Evolutionary conservation across 768 basidiomycete genomes (phyloP).

Genomic region (Agaricus subrufescens): DNA sequence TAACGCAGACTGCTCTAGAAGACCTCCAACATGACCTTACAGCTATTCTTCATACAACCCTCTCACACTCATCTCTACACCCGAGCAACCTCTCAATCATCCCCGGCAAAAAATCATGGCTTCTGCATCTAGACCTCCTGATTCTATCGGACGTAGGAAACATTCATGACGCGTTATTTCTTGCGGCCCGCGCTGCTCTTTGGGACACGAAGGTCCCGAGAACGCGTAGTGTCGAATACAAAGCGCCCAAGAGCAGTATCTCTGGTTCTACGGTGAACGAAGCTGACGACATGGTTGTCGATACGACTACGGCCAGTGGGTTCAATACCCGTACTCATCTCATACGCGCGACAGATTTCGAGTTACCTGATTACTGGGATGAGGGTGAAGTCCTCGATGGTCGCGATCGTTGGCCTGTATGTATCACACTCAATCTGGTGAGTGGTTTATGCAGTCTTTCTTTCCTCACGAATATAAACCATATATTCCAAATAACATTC

Average conservation of each 20-base stretch:
- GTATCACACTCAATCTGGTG: slow-evolving; percentile 75
- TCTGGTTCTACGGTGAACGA: slow-evolving; percentile 1
- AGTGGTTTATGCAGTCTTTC: slow-evolving; percentile 19
- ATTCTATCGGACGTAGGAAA: slow-evolving; percentile 75
- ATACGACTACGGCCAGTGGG: slow-evolving; percentile 43
- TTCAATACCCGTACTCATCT: slow-evolving; percentile 51
- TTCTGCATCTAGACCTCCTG: slow-evolving; percentile 70
- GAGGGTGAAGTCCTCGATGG: slow-evolving; percentile 67
- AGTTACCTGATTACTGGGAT: slow-evolving; percentile 85
- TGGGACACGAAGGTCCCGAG: slow-evolving; percentile 79
- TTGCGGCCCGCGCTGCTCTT: slow-evolving; percentile 74
- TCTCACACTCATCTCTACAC: slow-evolving; percentile 63
- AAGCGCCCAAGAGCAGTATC: slow-evolving; percentile 29
- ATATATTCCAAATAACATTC: not conserved
- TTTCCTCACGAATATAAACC: not conserved
- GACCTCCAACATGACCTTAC: slow-evolving; percentile 76
- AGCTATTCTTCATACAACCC: slow-evolving; percentile 53
- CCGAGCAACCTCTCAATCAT: slow-evolving; percentile 63
- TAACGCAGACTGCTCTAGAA: slow-evolving; percentile 60
- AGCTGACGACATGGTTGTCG: slow-evolving; percentile 52
- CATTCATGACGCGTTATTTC: slow-evolving; percentile 70
- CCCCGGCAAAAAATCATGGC: slow-evolving; percentile 64
- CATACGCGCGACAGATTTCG: slow-evolving; percentile 67
- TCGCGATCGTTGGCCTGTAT: slow-evolving; percentile 68
- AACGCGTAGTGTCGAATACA: slow-evolving; percentile 69